Conservation (phyloP, 306 rosid species). For the Glycine tomentella region DNA sequence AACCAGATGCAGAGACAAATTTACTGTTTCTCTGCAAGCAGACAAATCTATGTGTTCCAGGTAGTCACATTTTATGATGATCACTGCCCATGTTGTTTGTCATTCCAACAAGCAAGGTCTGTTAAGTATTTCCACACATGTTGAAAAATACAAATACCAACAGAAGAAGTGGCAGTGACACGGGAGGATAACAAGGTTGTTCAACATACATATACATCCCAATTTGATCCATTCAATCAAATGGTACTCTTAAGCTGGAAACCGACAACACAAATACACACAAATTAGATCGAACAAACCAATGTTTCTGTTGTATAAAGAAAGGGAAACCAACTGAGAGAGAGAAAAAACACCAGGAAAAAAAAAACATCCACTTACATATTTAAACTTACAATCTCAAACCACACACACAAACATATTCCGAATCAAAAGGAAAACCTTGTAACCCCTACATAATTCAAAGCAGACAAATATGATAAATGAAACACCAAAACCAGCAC, state of each 20-base stretch:
- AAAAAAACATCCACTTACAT: background rate
- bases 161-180: background rate
- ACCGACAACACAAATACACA: constrained; percentile 1
- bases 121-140: background rate
- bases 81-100: background rate
- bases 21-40: constrained; percentile 7
- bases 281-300: background rate
- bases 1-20: constrained; percentile 10
- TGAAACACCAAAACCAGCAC: constrained; percentile 1
- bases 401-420: background rate
- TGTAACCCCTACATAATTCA: constrained; percentile 19
- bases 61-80: constrained; percentile 8
- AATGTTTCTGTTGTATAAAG: background rate
- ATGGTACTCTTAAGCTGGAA: constrained; percentile 14
- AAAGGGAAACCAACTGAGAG: background rate
- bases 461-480: constrained; percentile 19
- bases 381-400: too few relatives aligned
- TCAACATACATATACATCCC: background rate
- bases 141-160: background rate
- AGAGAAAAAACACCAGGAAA: background rate
- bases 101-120: constrained; percentile 5
- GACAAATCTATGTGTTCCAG: constrained; percentile 20
- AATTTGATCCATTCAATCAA: constrained; percentile 38
- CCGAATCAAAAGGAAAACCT: background rate
- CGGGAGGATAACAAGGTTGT: constrained; percentile 28